Evolutionary conservation across 371 early-diverging fungal genomes (phyloP).

Genomic region (Globomyces sp.): DNA sequence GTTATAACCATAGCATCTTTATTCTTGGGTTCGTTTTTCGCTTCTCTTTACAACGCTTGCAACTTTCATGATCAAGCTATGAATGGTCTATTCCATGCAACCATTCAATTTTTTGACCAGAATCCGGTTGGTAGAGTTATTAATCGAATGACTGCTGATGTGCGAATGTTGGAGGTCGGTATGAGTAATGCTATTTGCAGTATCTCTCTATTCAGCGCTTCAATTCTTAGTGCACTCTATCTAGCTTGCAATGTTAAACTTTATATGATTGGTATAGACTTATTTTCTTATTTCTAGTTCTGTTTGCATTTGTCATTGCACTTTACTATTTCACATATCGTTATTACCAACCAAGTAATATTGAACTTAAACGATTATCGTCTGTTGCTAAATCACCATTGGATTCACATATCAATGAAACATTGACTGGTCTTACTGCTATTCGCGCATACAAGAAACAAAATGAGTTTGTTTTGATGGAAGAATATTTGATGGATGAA

Average conservation of each 20-base stretch:
- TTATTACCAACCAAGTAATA: constrained; percentile 26
- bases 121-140: constrained; percentile 70
- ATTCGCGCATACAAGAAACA: constrained; percentile 9
- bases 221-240: not conserved
- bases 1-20: not conserved
- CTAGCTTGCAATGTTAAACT: constrained; percentile 3
- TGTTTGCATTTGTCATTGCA: constrained; percentile 19
- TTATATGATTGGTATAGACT: constrained; percentile 15
- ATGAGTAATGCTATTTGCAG: not conserved
- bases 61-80: constrained; percentile 45
- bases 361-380: constrained; percentile 18
- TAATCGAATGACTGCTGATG: constrained; percentile 33
- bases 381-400: constrained; percentile 13
- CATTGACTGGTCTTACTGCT: constrained; percentile 13
- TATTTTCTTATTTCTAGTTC: constrained; percentile 12
- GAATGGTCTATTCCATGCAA: constrained; percentile 50
- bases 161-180: constrained; percentile 14
- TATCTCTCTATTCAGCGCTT: not conserved
- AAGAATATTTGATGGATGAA: not conserved
- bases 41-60: constrained; percentile 14
- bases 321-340: constrained; percentile 28
- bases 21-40: not conserved
- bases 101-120: constrained; percentile 78
- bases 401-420: constrained; percentile 12
- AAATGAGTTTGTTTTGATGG: constrained; percentile 23